phyloP scores from a whole-genome alignment of 495 filamentous ascomycete genomes.

The Rusavskia elegans region DNA sequence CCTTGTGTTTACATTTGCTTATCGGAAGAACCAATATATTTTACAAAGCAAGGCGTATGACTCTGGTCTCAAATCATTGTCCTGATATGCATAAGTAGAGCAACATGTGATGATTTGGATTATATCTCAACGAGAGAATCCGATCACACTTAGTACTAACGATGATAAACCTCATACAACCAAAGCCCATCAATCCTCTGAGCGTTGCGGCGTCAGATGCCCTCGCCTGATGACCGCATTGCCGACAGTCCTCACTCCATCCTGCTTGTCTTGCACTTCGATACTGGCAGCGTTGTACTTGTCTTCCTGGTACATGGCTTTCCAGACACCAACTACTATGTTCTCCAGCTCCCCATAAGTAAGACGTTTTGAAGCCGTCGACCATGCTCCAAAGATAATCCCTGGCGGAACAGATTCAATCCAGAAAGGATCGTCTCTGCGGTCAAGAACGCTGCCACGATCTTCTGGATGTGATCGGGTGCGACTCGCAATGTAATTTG shows the following conservation, averaged over 20 bases:
- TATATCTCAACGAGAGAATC: no score
- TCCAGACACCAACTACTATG: not conserved
- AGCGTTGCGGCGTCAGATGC: not conserved
- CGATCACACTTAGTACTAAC: no score
- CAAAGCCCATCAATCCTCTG: not conserved
- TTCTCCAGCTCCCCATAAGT: not conserved
- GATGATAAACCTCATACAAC: no score
- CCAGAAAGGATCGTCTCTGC: not conserved
- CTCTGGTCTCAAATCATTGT: no score
- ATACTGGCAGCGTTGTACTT: not conserved
- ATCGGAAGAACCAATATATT: no score
- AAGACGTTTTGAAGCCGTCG: not conserved
- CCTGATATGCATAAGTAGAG: no score
- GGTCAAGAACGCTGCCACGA: not conserved
- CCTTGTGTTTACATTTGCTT: no score
- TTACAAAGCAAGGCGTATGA: no score
- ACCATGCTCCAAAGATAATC: not conserved
- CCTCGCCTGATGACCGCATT: not conserved
- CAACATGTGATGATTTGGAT: no score
- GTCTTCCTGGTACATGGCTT: not conserved
- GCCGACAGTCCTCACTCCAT: not conserved
- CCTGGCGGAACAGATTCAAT: not conserved
- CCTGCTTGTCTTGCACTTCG: not conserved
- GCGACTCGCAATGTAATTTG: not conserved
- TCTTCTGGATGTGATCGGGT: not conserved